Conservation (phyloP, 2,329 filamentous ascomycete genomes). For the Colletotrichum sp. region DNA sequence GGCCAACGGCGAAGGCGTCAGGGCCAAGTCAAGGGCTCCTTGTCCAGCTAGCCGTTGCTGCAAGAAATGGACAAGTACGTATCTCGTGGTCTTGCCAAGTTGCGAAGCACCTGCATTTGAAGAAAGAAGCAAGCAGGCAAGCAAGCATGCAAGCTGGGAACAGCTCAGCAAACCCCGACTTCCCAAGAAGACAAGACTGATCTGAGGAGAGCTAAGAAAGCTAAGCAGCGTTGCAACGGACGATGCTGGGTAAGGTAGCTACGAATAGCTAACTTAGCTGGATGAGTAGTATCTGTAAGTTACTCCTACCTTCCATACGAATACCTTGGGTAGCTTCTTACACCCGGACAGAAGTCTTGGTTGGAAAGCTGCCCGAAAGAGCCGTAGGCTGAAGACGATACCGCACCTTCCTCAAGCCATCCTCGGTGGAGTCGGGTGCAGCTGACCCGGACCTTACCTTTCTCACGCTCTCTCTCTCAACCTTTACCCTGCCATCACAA, state of each 20-base stretch:
- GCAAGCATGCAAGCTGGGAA: neutral
- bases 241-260: constrained; percentile 4
- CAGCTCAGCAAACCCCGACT: neutral
- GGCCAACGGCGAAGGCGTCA: neutral
- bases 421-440: constrained; percentile 8
- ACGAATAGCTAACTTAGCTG: neutral
- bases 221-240: constrained; percentile 2
- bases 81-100: neutral
- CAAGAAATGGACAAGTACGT: neutral
- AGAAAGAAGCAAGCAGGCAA: neutral
- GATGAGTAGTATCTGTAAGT: neutral
- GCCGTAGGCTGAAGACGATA: constrained; percentile 47
- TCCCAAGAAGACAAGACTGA: neutral
- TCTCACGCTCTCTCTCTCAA: neutral
- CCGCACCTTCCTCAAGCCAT: neutral
- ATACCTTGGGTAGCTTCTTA: neutral
- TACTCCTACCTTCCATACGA: neutral
- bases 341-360: neutral
- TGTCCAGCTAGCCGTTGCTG: neutral
- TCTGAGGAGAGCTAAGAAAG: neutral
- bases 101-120: neutral
- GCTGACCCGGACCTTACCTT: neutral
- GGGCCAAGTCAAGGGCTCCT: neutral
- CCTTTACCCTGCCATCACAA: neutral
- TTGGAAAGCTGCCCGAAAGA: constrained; percentile 50